Base-by-base conservation (phyloP, 352 stramenopile species). In the Pythium chondricola region DNA sequence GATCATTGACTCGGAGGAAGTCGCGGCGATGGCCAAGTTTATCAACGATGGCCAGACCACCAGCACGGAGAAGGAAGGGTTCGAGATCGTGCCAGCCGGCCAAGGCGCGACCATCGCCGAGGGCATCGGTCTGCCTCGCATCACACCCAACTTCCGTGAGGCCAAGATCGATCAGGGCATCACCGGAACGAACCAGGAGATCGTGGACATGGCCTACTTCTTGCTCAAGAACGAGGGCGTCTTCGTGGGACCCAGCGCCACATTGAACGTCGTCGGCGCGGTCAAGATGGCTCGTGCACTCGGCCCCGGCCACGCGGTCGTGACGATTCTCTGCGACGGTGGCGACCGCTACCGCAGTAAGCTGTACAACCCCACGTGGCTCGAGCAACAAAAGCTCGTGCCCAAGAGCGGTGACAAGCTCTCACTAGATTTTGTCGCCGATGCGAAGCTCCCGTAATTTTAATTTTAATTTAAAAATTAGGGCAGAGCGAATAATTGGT, bases 161-260 rank as follows among this genome's bases (percentile, higher is more conserved):
- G 80, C 71, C 1, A 63, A 95, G 21, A 67, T 98, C 4, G 93
- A 98, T 63, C 75, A 88, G 52, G 90, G 95, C 22, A 80, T 98
- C 62, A 87, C 87, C 43, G 89, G 92, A 35, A 84, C 84, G 1
- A 95, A 96, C 54, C 80, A 96, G 44, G 90, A 98, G 68, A 89
- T 95, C 40, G 94, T 98, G 35, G 78, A 89, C 48, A 98, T 97
- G 89, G 85, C 88, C 6, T 91, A 96, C 53, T 83, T 85, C 41
- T 44, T 98, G 35, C 66, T 96, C 27, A 88, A 73, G 21, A 74
- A 97, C 44, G 92, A 98, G 46, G 80, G 80, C 2, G 74, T 98
- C 54, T 98, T 98, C 62, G 93, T 96, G 42, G 93, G 95, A 2
- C 74, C 79, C 0, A 91, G 80, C 11, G 81, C 81, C 6, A 75